Conservation (phyloP, 345 rosid species). For the Moricandia moricandioides region DNA sequence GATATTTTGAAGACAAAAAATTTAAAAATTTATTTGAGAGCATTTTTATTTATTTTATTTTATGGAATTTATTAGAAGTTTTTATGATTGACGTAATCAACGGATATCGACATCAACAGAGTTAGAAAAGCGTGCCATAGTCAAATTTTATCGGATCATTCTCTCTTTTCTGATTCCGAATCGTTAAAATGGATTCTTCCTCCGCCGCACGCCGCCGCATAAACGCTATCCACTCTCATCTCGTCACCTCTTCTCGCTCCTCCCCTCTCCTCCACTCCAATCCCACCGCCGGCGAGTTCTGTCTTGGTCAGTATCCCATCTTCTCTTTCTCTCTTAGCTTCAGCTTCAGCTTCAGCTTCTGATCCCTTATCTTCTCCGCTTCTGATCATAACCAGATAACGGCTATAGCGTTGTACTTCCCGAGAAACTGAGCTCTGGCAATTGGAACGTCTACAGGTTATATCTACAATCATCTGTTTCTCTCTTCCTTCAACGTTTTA, state of each 20-base stretch:
- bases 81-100: background rate
- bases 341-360: constrained; percentile 1
- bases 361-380: background rate
- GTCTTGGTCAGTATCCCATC: constrained; percentile 47
- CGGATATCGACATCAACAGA: background rate
- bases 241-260: constrained; percentile 38
- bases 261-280: constrained; percentile 46
- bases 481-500: background rate
- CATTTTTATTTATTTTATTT: background rate
- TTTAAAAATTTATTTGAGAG: too few relatives aligned
- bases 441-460: constrained; percentile 94
- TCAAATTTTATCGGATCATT: constrained; percentile 20
- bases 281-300: constrained; percentile 76
- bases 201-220: constrained; percentile 71
- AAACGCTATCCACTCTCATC: constrained; percentile 60
- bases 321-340: background rate
- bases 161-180: constrained; percentile 7
- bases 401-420: constrained; percentile 92
- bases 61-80: background rate
- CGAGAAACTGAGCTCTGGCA: constrained; percentile 81
- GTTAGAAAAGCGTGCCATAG: background rate
- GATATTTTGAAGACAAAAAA: too few relatives aligned
- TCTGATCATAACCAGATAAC: constrained; percentile 53
- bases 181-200: constrained; percentile 45
- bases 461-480: background rate